Conservation (phyloP, 352 stramenopile species). For the Globisporangium middletonii region DNA sequence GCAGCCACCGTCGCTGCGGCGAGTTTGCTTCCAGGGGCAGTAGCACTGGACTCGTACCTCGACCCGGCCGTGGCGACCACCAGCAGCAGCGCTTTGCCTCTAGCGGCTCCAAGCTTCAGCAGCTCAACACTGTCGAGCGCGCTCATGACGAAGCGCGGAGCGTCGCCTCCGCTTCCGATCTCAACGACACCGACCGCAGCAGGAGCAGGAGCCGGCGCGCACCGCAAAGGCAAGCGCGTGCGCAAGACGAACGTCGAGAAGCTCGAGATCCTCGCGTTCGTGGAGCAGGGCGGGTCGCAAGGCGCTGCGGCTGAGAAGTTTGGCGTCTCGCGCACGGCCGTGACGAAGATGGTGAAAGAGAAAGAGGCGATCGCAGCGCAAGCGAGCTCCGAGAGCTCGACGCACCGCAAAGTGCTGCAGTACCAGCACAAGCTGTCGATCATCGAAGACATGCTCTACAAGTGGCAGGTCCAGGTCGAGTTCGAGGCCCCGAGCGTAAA, state of each 20-base stretch:
- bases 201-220: neutral
- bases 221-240: constrained; percentile 49
- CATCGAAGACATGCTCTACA: constrained; percentile 84
- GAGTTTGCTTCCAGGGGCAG: too few species aligned
- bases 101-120: too few species aligned
- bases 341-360: constrained; percentile 88
- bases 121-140: too few species aligned
- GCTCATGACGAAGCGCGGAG: too few species aligned
- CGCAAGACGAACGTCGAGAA: constrained; percentile 83
- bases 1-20: neutral
- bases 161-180: neutral
- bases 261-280: constrained; percentile 74
- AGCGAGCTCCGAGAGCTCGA: constrained; percentile 60
- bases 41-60: too few species aligned
- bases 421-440: constrained; percentile 82
- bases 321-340: constrained; percentile 68
- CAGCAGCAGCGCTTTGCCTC: too few species aligned
- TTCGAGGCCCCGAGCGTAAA: constrained; percentile 57
- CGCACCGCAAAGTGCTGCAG: constrained; percentile 72
- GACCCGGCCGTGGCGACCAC: too few species aligned
- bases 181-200: neutral
- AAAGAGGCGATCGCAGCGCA: constrained; percentile 64
- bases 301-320: constrained; percentile 74
- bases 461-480: constrained; percentile 80
- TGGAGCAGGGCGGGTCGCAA: constrained; percentile 74